Conservation (phyloP, 805 yeast species). For the Candida succiphila region DNA sequence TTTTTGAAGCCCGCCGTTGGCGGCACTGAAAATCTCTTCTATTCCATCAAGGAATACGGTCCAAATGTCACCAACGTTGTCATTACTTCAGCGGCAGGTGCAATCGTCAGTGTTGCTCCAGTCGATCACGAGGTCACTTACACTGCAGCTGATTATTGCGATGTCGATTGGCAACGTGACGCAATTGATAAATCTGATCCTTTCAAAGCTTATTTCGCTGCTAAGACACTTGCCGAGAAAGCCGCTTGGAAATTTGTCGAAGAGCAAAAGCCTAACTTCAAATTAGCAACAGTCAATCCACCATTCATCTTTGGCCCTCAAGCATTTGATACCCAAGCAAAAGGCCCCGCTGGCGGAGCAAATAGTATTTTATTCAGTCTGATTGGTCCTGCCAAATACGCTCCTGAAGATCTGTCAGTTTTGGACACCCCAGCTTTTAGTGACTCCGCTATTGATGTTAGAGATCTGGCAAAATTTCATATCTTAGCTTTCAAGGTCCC, state of each 20-base stretch:
- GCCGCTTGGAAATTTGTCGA: conserved; percentile 30
- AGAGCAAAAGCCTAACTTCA: conserved; percentile 22
- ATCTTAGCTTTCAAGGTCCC: conserved; percentile 34
- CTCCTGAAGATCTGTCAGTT: conserved; percentile 10
- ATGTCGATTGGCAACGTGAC: conserved; percentile 24
- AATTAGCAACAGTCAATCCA: conserved; percentile 23
- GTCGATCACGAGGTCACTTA: neutral
- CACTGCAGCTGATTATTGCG: conserved; percentile 26
- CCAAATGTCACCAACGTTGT: conserved; percentile 33
- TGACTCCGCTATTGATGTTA: conserved; percentile 35
- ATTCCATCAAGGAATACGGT: conserved; percentile 28
- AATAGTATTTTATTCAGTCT: conserved; percentile 21
- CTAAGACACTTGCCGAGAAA: conserved; percentile 34
- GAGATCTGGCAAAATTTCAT: conserved; percentile 57
- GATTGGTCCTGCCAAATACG: conserved; percentile 16
- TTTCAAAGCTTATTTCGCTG: conserved; percentile 25
- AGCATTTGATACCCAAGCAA: conserved; percentile 39
- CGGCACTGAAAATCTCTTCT: conserved; percentile 34
- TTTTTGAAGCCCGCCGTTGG: conserved; percentile 36
- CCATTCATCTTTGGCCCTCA: conserved; percentile 35
- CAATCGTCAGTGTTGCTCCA: conserved; percentile 14
- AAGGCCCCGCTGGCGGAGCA: conserved; percentile 20
- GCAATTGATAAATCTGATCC: conserved; percentile 6
- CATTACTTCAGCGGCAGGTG: conserved; percentile 43
- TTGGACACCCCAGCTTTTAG: conserved; percentile 19